A percentile compares a stretch with the other conserved stretches of the same genome.
These are phyloP conservation scores for Actinidia polygama DNA, from an alignment of 179 eudicot genomes.

Conservation along the genomic window DNA sequence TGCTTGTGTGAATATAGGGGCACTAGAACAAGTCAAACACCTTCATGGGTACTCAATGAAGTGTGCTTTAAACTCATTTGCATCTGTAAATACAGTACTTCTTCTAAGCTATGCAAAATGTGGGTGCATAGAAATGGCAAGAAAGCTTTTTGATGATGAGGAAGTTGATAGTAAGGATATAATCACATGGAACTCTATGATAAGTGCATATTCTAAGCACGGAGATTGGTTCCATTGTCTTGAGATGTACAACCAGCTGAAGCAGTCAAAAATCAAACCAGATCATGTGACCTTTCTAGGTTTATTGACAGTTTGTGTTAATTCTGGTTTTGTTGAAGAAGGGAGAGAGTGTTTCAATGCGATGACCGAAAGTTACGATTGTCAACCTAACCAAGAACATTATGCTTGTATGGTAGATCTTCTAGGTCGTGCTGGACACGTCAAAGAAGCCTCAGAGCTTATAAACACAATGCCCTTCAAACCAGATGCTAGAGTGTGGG, in stretches of 20 bases:
- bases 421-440: constrained; percentile 40
- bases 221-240: constrained; percentile 41
- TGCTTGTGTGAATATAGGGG: constrained; percentile 46
- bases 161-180: constrained; percentile 33
- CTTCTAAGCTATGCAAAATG: constrained; percentile 48
- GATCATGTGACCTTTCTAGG: constrained; percentile 43
- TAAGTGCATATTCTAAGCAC: constrained; percentile 45
- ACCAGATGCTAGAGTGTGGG: constrained; percentile 46
- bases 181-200: constrained; percentile 46
- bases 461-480: constrained; percentile 40
- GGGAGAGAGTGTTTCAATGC: constrained; percentile 36
- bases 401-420: constrained; percentile 52
- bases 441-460: constrained; percentile 38
- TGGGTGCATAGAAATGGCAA: constrained; percentile 45
- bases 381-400: constrained; percentile 42
- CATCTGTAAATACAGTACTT: constrained; percentile 35
- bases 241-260: constrained; percentile 36
- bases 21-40: constrained; percentile 39
- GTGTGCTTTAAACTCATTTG: constrained; percentile 25
- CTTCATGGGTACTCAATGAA: constrained; percentile 43
- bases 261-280: constrained; percentile 29
- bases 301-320: constrained; percentile 46
- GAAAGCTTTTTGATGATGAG: constrained; percentile 38
- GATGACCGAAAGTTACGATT: constrained; percentile 35
- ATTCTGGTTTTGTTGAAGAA: constrained; percentile 38